Base-by-base conservation (phyloP, 164 flowering plant genomes). In the Vitis rotundifolia region DNA sequence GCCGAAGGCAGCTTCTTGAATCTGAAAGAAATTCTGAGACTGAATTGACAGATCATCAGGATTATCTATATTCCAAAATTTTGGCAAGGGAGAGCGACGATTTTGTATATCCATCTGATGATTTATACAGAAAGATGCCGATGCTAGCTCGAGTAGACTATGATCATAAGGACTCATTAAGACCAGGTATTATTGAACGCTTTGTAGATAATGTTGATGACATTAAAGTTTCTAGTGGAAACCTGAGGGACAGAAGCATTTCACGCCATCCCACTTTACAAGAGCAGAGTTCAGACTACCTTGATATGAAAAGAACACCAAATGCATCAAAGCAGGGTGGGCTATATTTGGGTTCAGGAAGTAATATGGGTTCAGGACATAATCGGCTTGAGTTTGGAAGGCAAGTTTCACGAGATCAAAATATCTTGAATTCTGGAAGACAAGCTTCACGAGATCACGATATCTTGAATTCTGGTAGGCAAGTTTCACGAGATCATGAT, bases 211-310 rank as follows among this genome's bases (percentile, higher is more conserved):
- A 22, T 53, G 18, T 55, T 59, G 59, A 72, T 67, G 52, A 48
- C 4, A 9, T 47, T 67, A 81, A 79, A 14, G 68, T 31, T 75
- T 70, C 81, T 67, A 63, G 8, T 48, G 62, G 71, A 49, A 69
- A 67, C 66, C 5, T 22, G 18, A 71, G 68, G 48, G 58, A 50
- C 54, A 59, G 49, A 7, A 67, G 15, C 48, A 51, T 53, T 15
- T 29, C 9, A 55, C 72, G 75, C 50, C 64, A 64, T 68, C 67
- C 49, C 59, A 18, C 75, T 11, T 59, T 59, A 2, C 71, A 49
- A 50, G 71, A 70, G 52, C 68, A 48, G 16, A 44, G 2, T 52
- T 12, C 66, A 54, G 68, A 73, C 57, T 63, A 69, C 55, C 19
- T 18, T 70, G 79, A 71, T 59, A 70, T 48, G 53, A 60, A 49